phyloP scores from a whole-genome alignment of 2,329 filamentous ascomycete species.

The Sporothrix mexicana region DNA sequence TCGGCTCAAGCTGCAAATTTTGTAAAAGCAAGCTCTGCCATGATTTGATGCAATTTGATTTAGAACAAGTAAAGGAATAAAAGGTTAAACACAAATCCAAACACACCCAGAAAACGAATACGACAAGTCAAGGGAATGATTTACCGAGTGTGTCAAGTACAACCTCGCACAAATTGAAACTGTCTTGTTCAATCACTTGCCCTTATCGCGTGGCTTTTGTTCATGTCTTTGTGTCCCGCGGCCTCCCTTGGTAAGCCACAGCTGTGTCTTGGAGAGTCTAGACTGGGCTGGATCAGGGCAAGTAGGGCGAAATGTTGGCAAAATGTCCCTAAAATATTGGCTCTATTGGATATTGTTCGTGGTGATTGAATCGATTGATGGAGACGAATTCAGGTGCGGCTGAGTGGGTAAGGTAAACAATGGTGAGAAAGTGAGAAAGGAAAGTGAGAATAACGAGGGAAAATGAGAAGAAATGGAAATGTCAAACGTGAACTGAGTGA shows the following conservation, averaged over 20 bases:
- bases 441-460: background rate
- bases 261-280: background rate
- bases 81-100: background rate
- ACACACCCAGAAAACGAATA: background rate
- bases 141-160: background rate
- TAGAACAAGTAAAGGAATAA: background rate
- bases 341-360: background rate
- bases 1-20: constrained; percentile 11
- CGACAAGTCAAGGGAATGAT: background rate
- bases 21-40: constrained; percentile 4
- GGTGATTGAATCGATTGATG: too few relatives aligned
- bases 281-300: constrained; percentile 4
- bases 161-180: too few relatives aligned
- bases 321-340: background rate
- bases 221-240: background rate
- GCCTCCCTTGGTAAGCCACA: background rate
- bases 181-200: too few relatives aligned
- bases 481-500: too few relatives aligned
- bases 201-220: background rate
- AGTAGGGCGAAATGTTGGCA: background rate
- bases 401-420: constrained; percentile 3
- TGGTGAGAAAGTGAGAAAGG: background rate
- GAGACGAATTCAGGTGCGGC: background rate
- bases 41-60: background rate
- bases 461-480: background rate